phyloP scores from a whole-genome alignment of 1,284 basidiomycete species.

The Bondarzewia mesenterica region DNA sequence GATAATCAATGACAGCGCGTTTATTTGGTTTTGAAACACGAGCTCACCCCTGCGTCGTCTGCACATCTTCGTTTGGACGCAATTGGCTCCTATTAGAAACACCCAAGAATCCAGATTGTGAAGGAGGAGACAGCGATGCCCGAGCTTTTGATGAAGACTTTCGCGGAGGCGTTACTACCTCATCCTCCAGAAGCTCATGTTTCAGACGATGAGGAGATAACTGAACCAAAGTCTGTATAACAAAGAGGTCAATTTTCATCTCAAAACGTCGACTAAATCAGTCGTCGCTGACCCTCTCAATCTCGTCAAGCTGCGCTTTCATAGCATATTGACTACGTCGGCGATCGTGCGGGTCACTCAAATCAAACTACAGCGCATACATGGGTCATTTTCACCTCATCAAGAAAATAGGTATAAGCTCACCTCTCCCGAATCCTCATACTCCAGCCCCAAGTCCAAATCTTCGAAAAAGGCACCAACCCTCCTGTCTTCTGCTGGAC shows the following conservation, averaged over 20 bases:
- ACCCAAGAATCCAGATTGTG: slow-evolving; percentile 4
- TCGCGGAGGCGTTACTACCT: slow-evolving; percentile 20
- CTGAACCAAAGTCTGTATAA: slow-evolving; percentile 49
- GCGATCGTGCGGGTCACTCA: slow-evolving; percentile 60
- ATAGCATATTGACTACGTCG: slow-evolving; percentile 64
- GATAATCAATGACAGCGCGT: too few relatives aligned
- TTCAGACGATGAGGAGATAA: slow-evolving; percentile 59
- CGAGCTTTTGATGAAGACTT: slow-evolving; percentile 17
- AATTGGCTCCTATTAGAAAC: neutral
- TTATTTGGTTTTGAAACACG: neutral
- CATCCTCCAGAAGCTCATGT: slow-evolving; percentile 37
- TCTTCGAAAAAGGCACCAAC: slow-evolving; percentile 65
- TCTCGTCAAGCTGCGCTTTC: slow-evolving; percentile 64
- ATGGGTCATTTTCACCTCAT: slow-evolving; percentile 1
- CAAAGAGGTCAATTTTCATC: neutral
- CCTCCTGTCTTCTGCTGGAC: slow-evolving; percentile 50
- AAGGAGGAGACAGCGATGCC: slow-evolving; percentile 26
- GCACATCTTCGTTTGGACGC: neutral
- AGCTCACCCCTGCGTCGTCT: neutral
- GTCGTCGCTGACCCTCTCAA: slow-evolving; percentile 45
- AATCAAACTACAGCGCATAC: slow-evolving; percentile 40
- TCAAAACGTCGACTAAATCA: slow-evolving; percentile 5
- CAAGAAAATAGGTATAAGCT: slow-evolving; percentile 3
- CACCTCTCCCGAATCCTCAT: slow-evolving; percentile 20
- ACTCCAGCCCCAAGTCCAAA: slow-evolving; percentile 57